Conservation (phyloP, 177 flowering plant species). For the Vitis hybrid region DNA sequence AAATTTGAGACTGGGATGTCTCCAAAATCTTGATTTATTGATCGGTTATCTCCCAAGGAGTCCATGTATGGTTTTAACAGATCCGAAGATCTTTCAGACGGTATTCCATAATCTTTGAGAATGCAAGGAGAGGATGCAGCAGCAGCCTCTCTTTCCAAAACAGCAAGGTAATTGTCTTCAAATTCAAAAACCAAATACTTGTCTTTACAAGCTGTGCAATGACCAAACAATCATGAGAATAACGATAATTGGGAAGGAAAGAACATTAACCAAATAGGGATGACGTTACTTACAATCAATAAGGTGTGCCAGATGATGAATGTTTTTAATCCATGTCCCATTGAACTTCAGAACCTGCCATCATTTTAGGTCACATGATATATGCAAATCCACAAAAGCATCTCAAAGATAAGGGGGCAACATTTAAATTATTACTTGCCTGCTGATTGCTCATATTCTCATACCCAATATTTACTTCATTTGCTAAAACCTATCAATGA, state of each 20-base stretch:
- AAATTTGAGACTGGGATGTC: slow-evolving; percentile 67
- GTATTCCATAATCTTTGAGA: slow-evolving; percentile 84
- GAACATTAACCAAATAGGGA: slow-evolving; percentile 1
- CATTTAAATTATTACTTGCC: slow-evolving; percentile 35
- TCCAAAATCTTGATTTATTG: slow-evolving; percentile 38
- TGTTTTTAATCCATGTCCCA: slow-evolving; percentile 73
- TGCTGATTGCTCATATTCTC: slow-evolving; percentile 96
- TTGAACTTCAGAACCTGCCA: slow-evolving; percentile 86
- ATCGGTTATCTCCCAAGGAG: slow-evolving; percentile 35
- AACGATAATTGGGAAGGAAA: not conserved
- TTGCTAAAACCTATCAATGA: slow-evolving; percentile 70
- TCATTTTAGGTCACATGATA: too few species aligned
- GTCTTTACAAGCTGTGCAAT: slow-evolving; percentile 68
- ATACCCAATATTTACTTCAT: slow-evolving; percentile 88
- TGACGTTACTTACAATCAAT: slow-evolving; percentile 66
- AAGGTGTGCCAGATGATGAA: slow-evolving; percentile 87
- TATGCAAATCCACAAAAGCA: not conserved
- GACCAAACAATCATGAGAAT: slow-evolving; percentile 10
- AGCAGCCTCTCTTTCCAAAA: slow-evolving; percentile 80
- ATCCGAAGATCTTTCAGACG: slow-evolving; percentile 79
- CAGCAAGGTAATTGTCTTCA: slow-evolving; percentile 82
- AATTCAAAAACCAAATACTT: slow-evolving; percentile 84
- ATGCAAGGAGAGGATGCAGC: slow-evolving; percentile 53
- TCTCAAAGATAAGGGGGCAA: not conserved
- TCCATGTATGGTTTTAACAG: slow-evolving; percentile 71